Conservation (phyloP, 306 rosid genomes). For the Purshia tridentata region DNA sequence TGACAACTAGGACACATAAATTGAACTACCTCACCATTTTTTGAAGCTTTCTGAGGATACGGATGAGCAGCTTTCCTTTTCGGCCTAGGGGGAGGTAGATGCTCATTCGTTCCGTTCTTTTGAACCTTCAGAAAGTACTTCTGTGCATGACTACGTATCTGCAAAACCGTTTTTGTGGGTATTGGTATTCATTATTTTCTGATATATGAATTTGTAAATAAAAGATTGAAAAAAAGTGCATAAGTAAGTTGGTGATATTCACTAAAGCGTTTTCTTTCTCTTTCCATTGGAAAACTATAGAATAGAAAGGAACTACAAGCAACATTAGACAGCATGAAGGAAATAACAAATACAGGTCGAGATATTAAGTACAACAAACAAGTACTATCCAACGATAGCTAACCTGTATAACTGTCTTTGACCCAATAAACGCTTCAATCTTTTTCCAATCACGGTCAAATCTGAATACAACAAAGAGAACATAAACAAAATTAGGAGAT, state of each 20-base stretch:
- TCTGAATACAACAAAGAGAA: conserved; percentile 36
- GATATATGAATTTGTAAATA: background rate
- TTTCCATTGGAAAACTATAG: background rate
- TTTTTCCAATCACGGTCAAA: conserved; percentile 99
- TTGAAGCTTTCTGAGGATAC: conserved; percentile 95
- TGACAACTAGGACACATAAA: conserved; percentile 9
- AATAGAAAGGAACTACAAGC: too few species aligned
- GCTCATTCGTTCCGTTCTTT: conserved; percentile 84
- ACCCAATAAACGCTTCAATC: conserved; percentile 95
- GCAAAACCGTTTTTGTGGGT: conserved; percentile 18
- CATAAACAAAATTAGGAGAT: conserved; percentile 7
- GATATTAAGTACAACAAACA: too few species aligned
- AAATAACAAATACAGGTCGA: background rate
- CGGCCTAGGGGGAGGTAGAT: conserved; percentile 98
- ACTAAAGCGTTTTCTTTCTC: background rate
- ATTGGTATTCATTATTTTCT: background rate
- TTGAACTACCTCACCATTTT: conserved; percentile 50
- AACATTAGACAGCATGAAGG: too few species aligned
- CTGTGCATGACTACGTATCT: conserved; percentile 98
- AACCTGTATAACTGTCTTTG: conserved; percentile 97
- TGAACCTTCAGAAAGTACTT: conserved; percentile 95
- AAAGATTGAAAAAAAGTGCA: conserved; percentile 1
- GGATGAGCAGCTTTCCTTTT: conserved; percentile 96
- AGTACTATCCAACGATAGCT: background rate
- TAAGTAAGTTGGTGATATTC: background rate